Evolutionary conservation across 139 green algal genomes (phyloP), one percentile per base, ranked within the genome.

Genomic region (Trebouxia sp.): DNA sequence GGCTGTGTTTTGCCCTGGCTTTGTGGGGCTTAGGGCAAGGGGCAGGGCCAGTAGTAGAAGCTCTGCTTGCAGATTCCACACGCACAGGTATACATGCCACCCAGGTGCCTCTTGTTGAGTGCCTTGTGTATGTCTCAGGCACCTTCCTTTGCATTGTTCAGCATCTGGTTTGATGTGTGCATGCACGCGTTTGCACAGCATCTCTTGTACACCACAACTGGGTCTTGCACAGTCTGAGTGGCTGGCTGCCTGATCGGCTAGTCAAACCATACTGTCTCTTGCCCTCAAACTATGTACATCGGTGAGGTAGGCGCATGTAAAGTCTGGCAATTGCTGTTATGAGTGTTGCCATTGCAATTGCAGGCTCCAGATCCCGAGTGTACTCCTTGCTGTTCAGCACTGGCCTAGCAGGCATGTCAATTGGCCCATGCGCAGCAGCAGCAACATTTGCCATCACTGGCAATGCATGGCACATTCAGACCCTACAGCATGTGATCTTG

Each of bases 401-500:
- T 14, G 41, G 42, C 26, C n/a, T 77, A 24, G 41, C n/a, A 37
- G 42, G 41, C 69, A 77, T 77, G 69, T 77, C 69, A 22, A 56
- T 51, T 41, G 69, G 69, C 0, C 69, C 69, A 10, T 55, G 42
- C 11, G 43, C 43, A 39, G 42, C 69, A 28, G 69, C 69, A 22
- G 43, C 43, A 15, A 53, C n/a, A 22, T 77, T 77, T 53, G 42
- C 41, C 15, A 0, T 77, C 24, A 77, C 69, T 8, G 69, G 69
- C 41, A 77, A 77, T 9, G 37, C 41, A 11, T 77, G 69, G 69
- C 41, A 77, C 28, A 41, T 77, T 24, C 26, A 37, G 3, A 56
- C 69, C 11, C 69, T 77, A 24, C 41, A 77, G 69, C 69, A 53
- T 51, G 69, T 77, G 6, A 77, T 77, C 26, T 41, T 77, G 26